These are phyloP conservation scores for Boletus rubroflammeus DNA, from an alignment of 768 basidiomycete species.

Conservation along the genomic window DNA sequence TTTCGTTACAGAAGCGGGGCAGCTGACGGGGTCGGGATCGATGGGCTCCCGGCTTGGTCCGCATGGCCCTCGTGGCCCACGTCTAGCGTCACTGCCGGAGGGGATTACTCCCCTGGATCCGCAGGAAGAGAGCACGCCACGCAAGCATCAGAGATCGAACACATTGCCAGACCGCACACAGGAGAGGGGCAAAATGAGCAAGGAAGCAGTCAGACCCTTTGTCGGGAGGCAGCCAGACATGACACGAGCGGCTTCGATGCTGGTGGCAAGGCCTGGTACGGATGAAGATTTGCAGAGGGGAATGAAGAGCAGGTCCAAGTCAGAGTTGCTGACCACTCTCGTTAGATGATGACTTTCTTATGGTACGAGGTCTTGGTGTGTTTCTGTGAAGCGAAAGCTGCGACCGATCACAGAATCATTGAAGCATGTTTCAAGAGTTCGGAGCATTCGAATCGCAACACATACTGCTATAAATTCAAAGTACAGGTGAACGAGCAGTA, in stretches of 20 bases:
- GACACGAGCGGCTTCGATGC: conserved; percentile 17
- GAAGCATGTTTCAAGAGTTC: not conserved
- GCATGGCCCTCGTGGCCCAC: conserved; percentile 23
- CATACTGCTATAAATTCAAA: conserved; percentile 10
- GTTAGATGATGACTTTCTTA: not conserved
- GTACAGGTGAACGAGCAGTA: conserved; percentile 5
- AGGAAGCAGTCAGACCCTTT: conserved; percentile 22
- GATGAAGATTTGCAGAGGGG: not conserved
- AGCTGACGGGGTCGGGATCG: conserved; percentile 13
- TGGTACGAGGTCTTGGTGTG: not conserved
- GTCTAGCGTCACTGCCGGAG: conserved; percentile 16
- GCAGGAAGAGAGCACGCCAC: conserved; percentile 24
- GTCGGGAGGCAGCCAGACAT: conserved; percentile 20
- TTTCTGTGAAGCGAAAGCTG: not conserved
- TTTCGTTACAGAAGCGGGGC: conserved; percentile 25
- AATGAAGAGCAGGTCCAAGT: conserved; percentile 18
- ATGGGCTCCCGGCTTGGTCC: conserved; percentile 14
- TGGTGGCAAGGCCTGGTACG: conserved; percentile 6
- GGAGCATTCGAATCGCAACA: conserved; percentile 3
- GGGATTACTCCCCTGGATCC: conserved; percentile 5
- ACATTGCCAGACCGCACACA: conserved; percentile 44
- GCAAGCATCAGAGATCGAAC: conserved; percentile 17
- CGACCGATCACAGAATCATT: not conserved
- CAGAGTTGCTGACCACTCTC: conserved; percentile 10
- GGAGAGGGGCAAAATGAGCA: conserved; percentile 34